Percentiles rank a stretch among this genome's conserved stretches.
phyloP scores from a whole-genome alignment of 495 filamentous ascomycete genomes.

The Terfezia boudieri region DNA sequence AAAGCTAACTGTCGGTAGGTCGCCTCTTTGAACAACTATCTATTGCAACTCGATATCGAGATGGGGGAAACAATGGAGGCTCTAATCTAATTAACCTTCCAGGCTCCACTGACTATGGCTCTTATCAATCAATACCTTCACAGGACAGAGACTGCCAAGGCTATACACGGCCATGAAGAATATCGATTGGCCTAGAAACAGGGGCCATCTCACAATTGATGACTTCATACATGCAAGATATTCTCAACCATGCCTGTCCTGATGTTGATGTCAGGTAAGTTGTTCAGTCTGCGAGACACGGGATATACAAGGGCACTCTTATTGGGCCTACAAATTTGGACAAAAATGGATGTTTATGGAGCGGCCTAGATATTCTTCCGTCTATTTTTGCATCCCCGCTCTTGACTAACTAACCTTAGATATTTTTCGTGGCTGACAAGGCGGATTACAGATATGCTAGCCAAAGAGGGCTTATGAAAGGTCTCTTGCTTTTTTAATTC shows the following conservation, averaged over 20 bases:
- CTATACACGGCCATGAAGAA: slow-evolving; percentile 46
- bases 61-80: slow-evolving; percentile 18
- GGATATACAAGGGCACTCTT: slow-evolving; percentile 82
- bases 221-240: slow-evolving; percentile 50
- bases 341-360: slow-evolving; percentile 43
- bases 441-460: slow-evolving; percentile 41
- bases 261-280: slow-evolving; percentile 48
- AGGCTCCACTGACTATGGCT: too few species aligned
- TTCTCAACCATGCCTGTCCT: slow-evolving; percentile 62
- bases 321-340: slow-evolving; percentile 72
- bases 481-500: too few species aligned
- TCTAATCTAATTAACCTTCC: too few species aligned
- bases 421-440: background rate
- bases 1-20: slow-evolving; percentile 25
- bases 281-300: slow-evolving; percentile 67
- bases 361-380: slow-evolving; percentile 9
- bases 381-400: background rate
- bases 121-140: background rate
- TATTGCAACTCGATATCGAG: slow-evolving; percentile 70
- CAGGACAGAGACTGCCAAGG: slow-evolving; percentile 34
- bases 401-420: slow-evolving; percentile 8
- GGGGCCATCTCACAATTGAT: slow-evolving; percentile 75
- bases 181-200: slow-evolving; percentile 49
- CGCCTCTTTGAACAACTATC: slow-evolving; percentile 66
- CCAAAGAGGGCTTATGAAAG: slow-evolving; percentile 40